Evolutionary conservation across 345 rosid genomes (phyloP).

Genomic region (Arabis alpina): DNA sequence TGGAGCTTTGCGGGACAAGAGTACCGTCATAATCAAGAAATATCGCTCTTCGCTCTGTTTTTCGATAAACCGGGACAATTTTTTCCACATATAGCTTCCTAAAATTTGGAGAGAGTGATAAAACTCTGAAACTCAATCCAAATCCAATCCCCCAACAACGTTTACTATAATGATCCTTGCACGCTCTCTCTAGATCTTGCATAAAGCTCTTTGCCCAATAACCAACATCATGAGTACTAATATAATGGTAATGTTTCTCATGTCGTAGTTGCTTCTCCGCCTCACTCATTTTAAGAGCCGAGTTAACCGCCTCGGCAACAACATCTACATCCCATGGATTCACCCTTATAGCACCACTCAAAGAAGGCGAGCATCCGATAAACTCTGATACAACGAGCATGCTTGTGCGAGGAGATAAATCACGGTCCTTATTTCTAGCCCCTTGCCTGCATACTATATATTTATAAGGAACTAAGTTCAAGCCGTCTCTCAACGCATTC

Average conservation of each 20-base stretch:
- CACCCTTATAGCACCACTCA: slow-evolving; percentile 56
- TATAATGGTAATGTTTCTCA: slow-evolving; percentile 53
- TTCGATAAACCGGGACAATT: slow-evolving; percentile 43
- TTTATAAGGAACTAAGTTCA: slow-evolving; percentile 56
- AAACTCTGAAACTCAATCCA: slow-evolving; percentile 47
- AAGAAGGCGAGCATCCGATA: slow-evolving; percentile 54
- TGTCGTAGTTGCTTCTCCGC: slow-evolving; percentile 46
- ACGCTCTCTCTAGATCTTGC: slow-evolving; percentile 53
- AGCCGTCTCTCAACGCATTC: slow-evolving; percentile 54
- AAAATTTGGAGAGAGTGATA: slow-evolving; percentile 51
- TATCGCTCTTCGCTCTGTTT: slow-evolving; percentile 44
- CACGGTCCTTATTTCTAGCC: slow-evolving; percentile 4
- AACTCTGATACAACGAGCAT: slow-evolving; percentile 52
- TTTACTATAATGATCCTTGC: slow-evolving; percentile 49
- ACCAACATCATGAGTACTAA: slow-evolving; percentile 60
- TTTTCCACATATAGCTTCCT: slow-evolving; percentile 45
- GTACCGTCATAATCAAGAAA: slow-evolving; percentile 58
- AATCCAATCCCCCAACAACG: slow-evolving; percentile 53
- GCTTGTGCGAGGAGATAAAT: slow-evolving; percentile 41
- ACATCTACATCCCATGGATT: slow-evolving; percentile 54
- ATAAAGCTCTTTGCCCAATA: slow-evolving; percentile 59
- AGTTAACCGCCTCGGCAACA: slow-evolving; percentile 47
- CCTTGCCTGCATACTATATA: slow-evolving; percentile 52
- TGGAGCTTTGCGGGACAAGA: slow-evolving; percentile 43
- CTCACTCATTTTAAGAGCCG: slow-evolving; percentile 46